These are phyloP conservation scores for Turritis glabra DNA, from an alignment of 345 rosid species.

Conservation along the genomic window DNA sequence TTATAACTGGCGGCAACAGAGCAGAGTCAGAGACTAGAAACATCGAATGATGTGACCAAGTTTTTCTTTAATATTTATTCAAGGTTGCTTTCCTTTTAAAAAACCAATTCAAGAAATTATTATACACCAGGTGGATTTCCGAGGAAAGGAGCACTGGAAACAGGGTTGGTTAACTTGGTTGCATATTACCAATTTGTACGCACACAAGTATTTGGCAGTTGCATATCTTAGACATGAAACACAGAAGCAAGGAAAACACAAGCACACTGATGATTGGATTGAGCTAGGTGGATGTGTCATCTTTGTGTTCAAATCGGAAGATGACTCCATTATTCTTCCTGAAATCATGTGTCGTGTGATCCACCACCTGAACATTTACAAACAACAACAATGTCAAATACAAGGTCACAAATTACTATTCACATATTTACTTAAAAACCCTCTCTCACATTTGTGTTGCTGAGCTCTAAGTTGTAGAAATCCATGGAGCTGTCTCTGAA, in stretches of 20 bases:
- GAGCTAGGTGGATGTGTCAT: slow-evolving; percentile 4
- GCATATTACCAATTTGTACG: too few relatives aligned
- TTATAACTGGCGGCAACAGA: too few relatives aligned
- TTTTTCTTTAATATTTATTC: not conserved
- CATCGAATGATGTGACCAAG: not conserved
- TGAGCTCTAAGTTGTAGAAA: slow-evolving; percentile 84
- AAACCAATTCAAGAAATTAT: not conserved
- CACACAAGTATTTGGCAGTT: too few relatives aligned
- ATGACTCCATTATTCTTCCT: slow-evolving; percentile 48
- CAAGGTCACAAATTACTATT: not conserved
- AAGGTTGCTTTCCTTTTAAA: not conserved
- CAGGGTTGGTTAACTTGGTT: too few relatives aligned
- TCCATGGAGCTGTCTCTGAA: slow-evolving; percentile 55
- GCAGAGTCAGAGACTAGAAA: not conserved
- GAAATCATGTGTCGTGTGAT: slow-evolving; percentile 63
- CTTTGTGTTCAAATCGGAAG: slow-evolving; percentile 33
- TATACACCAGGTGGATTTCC: not conserved
- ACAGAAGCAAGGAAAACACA: not conserved
- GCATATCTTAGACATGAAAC: not conserved
- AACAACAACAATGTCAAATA: not conserved
- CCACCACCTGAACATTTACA: slow-evolving; percentile 56
- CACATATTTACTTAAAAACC: not conserved
- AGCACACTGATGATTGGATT: not conserved
- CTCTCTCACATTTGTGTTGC: slow-evolving; percentile 83
- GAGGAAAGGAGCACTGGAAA: not conserved